A percentile compares a stretch with the other conserved stretches of the same genome.
These are phyloP conservation scores for Suhomyces guaymorum DNA, from an alignment of 1,139 yeast species.

Conservation along the genomic window DNA sequence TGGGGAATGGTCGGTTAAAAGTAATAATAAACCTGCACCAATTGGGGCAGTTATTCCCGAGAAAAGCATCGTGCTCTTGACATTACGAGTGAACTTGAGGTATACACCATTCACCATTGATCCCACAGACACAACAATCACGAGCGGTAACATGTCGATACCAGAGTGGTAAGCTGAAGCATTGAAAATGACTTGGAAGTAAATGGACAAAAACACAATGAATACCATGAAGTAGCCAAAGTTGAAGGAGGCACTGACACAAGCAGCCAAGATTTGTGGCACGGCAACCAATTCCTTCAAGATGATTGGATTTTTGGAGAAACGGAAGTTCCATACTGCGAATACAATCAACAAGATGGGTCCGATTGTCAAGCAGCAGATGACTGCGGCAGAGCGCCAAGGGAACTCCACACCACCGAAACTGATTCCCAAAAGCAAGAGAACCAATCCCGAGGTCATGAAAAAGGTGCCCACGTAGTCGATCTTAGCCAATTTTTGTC, in stretches of 20 bases:
- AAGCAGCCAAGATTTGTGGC: slow-evolving; percentile 41
- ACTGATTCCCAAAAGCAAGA: slow-evolving; percentile 50
- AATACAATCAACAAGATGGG: slow-evolving; percentile 44
- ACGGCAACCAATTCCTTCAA: slow-evolving; percentile 41
- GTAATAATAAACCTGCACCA: slow-evolving; percentile 53
- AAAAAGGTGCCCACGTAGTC: slow-evolving; percentile 52
- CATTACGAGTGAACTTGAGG: slow-evolving; percentile 46
- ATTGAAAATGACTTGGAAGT: slow-evolving; percentile 54
- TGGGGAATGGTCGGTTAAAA: slow-evolving; percentile 40
- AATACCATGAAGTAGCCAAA: slow-evolving; percentile 48
- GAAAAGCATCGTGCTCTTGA: slow-evolving; percentile 48
- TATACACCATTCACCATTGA: slow-evolving; percentile 49
- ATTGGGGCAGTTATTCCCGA: slow-evolving; percentile 47
- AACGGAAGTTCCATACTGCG: slow-evolving; percentile 48
- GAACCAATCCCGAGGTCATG: slow-evolving; percentile 41
- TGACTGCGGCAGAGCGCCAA: slow-evolving; percentile 60
- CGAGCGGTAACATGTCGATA: slow-evolving; percentile 54
- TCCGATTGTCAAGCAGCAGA: slow-evolving; percentile 57
- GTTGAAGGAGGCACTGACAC: slow-evolving; percentile 36
- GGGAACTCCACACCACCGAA: slow-evolving; percentile 50
- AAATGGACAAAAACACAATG: slow-evolving; percentile 50
- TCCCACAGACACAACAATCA: slow-evolving; percentile 52
- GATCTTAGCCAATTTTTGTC: slow-evolving; percentile 40
- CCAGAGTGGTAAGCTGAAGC: slow-evolving; percentile 59
- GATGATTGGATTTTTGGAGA: slow-evolving; percentile 49